These are phyloP conservation scores for Fusarium brevicatenulatum DNA, from an alignment of 2,329 filamentous ascomycete genomes.

Conservation along the genomic window DNA sequence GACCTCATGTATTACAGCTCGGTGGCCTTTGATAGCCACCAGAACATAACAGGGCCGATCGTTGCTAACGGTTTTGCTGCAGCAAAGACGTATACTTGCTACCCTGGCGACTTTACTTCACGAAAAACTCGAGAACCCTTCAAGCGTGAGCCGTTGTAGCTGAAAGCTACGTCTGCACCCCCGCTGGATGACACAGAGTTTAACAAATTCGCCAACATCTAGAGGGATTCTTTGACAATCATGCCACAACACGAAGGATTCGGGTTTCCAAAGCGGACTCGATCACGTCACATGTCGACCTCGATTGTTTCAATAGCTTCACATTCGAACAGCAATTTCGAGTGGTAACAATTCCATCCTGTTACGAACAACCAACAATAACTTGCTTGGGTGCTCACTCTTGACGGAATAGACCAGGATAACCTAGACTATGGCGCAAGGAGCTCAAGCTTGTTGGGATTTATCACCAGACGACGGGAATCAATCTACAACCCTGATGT, in stretches of 20 bases:
- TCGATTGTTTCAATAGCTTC: not conserved
- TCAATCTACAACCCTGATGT: not conserved
- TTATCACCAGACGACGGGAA: too few species aligned
- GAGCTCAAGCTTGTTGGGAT: not conserved
- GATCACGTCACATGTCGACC: accelerated
- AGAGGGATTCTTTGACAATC: not conserved
- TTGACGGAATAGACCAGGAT: too few species aligned
- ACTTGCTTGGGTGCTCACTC: too few species aligned
- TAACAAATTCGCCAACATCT: not conserved
- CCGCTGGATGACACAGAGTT: too few species aligned
- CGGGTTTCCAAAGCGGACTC: not conserved
- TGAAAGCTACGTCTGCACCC: accelerated
- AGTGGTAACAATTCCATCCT: not conserved
- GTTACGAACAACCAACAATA: accelerated
- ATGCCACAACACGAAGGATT: not conserved
- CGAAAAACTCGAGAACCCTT: not conserved
- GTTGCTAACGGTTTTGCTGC: not conserved
- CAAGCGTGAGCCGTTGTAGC: accelerated
- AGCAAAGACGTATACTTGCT: accelerated
- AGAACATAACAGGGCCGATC: accelerated
- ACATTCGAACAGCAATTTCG: not conserved
- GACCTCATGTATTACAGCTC: accelerated
- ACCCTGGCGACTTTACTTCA: too few species aligned
- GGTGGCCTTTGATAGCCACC: accelerated
- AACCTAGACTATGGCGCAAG: too few species aligned